phyloP scores from a whole-genome alignment of 495 filamentous ascomycete species.

The Tuber aestivum region DNA sequence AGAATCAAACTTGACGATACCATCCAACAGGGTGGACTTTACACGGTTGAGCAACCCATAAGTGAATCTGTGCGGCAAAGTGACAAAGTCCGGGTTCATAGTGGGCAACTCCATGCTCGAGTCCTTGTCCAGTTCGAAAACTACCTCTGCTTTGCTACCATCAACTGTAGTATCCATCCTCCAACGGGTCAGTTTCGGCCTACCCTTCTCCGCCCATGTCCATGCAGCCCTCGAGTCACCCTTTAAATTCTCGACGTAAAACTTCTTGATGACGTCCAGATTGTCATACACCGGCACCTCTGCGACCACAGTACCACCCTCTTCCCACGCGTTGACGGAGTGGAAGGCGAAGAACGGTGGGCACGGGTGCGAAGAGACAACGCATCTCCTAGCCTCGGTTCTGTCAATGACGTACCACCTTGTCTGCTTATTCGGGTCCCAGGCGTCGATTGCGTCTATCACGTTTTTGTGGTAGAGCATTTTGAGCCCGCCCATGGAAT shows the following conservation, averaged over 20 bases:
- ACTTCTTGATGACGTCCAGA: constrained; percentile 51
- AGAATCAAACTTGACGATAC: constrained; percentile 63
- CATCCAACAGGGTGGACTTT: constrained; percentile 58
- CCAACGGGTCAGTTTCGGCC: constrained; percentile 26
- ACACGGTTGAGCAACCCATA: constrained; percentile 57
- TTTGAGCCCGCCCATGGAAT: constrained; percentile 48
- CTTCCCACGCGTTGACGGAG: constrained; percentile 67
- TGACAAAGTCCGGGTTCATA: constrained; percentile 57
- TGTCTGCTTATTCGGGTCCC: constrained; percentile 46
- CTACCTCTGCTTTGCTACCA: constrained; percentile 20
- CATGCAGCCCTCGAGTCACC: constrained; percentile 42
- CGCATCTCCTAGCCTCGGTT: constrained; percentile 38
- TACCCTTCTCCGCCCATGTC: constrained; percentile 33
- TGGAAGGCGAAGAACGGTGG: constrained; percentile 65
- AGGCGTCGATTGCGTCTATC: constrained; percentile 52
- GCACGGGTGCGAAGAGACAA: constrained; percentile 42
- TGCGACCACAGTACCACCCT: constrained; percentile 43
- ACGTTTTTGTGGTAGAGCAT: constrained; percentile 56
- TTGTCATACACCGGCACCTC: constrained; percentile 48
- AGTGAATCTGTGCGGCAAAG: constrained; percentile 51
- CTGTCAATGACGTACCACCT: constrained; percentile 67
- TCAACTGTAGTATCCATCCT: constrained; percentile 21
- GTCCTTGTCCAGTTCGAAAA: constrained; percentile 24
- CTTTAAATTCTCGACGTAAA: constrained; percentile 43
- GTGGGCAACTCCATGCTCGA: constrained; percentile 56